phyloP scores from a whole-genome alignment of 768 basidiomycete genomes.

The Auricularia heimuer region DNA sequence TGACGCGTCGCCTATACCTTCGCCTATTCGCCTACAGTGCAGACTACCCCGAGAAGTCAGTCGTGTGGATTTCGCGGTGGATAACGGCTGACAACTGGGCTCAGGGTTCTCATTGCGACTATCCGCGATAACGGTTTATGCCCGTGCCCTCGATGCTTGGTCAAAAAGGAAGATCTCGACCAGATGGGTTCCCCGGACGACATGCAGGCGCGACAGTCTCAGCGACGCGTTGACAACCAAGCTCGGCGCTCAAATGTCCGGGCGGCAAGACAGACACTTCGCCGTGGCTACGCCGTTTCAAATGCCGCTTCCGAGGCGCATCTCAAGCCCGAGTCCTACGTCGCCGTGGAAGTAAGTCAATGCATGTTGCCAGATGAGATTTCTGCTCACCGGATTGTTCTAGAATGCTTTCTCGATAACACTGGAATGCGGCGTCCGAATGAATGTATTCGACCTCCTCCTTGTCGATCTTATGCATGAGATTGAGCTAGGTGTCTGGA shows the following conservation, averaged over 20 bases:
- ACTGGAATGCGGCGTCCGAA: slow-evolving; percentile 6
- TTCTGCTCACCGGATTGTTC: no score
- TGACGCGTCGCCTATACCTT: slow-evolving; percentile 13
- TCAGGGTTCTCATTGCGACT: slow-evolving; percentile 26
- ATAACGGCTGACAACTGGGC: no score
- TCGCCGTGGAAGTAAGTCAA: not conserved
- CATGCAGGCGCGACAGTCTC: not conserved
- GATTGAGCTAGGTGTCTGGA: slow-evolving; percentile 32
- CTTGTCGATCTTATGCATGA: slow-evolving; percentile 32
- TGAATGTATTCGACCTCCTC: slow-evolving; percentile 11
- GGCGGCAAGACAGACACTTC: not conserved
- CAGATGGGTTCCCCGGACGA: slow-evolving; percentile 21
- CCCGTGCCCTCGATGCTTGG: slow-evolving; percentile 31
- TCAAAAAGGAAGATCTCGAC: slow-evolving; percentile 21
- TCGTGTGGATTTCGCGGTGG: no score
- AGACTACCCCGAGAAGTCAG: slow-evolving; percentile 22
- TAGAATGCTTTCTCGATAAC: slow-evolving; percentile 29
- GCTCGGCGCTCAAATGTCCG: not conserved
- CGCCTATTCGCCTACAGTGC: slow-evolving; percentile 20
- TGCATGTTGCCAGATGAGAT: no score
- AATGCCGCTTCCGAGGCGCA: slow-evolving; percentile 1
- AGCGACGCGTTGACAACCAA: not conserved
- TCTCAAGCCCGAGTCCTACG: slow-evolving; percentile 6
- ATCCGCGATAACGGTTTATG: slow-evolving; percentile 30
- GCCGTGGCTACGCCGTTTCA: slow-evolving; percentile 10